Evolutionary conservation across 75 land plant genomes (phyloP).

Genomic region (Pseudotsuga menziesii): DNA sequence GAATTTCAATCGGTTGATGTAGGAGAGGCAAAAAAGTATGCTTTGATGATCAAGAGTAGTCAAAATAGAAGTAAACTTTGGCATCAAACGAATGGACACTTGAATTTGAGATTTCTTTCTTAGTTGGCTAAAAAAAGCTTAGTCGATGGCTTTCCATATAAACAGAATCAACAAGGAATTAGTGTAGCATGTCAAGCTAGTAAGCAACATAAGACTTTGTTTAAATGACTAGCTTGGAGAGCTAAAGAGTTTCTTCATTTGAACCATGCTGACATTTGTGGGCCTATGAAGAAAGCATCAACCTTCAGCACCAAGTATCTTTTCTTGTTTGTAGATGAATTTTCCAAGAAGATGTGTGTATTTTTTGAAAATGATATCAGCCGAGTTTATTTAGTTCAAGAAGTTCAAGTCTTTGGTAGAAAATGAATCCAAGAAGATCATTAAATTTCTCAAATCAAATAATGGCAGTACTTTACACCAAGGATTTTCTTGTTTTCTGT

Average conservation of each 20-base stretch:
- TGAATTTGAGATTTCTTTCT: not conserved
- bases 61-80: too few species aligned
- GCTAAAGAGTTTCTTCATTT: not conserved
- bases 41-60: too few species aligned
- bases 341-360: not conserved
- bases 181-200: not conserved
- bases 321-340: not conserved
- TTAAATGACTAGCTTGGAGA: not conserved
- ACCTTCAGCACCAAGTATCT: not conserved
- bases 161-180: not conserved
- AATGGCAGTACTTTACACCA: too few species aligned
- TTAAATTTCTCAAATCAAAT: too few species aligned
- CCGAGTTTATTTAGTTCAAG: not conserved
- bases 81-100: not conserved
- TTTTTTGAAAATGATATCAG: not conserved
- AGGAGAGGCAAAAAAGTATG: too few species aligned
- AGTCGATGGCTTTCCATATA: not conserved
- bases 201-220: not conserved
- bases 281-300: not conserved
- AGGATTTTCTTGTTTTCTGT: too few species aligned
- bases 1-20: too few species aligned
- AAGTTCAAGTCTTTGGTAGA: not conserved
- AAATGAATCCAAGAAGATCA: not conserved
- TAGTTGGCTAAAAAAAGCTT: not conserved
- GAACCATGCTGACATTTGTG: not conserved